Evolutionary conservation across 2,329 filamentous ascomycete species (phyloP), one percentile per base, ranked within the genome.

Genomic region (Aureobasidium sp.): DNA sequence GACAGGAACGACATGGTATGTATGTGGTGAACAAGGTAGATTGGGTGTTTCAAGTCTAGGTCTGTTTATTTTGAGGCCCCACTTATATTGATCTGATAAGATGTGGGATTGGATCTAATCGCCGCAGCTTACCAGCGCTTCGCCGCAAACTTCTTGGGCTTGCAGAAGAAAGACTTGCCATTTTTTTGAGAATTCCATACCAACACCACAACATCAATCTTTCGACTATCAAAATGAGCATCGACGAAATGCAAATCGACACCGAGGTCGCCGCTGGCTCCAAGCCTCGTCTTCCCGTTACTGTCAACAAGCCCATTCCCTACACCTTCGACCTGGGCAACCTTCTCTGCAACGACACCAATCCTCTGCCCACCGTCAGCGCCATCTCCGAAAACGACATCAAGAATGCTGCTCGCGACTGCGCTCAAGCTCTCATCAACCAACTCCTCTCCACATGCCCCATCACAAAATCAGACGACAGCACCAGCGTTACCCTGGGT

Each of bases 271-370:
- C 64, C 13, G 27, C 62, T 8, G 61, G 52, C 36, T 48, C 58
- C 39, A 65, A 65, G 34, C 37, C 50, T 29, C 64, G 63, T 41
- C 63, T 66, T 8, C 62, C 64, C 51, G 56, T 65, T 34, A 62
- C 58, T 17, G 73, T 78, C 53, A 69, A 87, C 64, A 95, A 95
- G 77, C 87, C 91, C 5, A 95, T 89, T 7, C 91, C 92, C 10
- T 96, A 95, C 80, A 91, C 86, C 68, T 97, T 95, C 79, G 91
- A 97, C 75, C 87, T 97, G 44, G 88, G 91, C 68, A 86, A 95
- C 72, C 87, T 97, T 60, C 83, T 95, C 72, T 88, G 86, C 75
- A 87, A 87, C 72, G 94, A 97, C 77, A 84, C 91, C 42, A 97
- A 97, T 77, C 90, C 93, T 2, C 79, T 94, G 57, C 78, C 82